phyloP scores from a whole-genome alignment of 257 asterid species.

The Osmanthus fragrans region DNA sequence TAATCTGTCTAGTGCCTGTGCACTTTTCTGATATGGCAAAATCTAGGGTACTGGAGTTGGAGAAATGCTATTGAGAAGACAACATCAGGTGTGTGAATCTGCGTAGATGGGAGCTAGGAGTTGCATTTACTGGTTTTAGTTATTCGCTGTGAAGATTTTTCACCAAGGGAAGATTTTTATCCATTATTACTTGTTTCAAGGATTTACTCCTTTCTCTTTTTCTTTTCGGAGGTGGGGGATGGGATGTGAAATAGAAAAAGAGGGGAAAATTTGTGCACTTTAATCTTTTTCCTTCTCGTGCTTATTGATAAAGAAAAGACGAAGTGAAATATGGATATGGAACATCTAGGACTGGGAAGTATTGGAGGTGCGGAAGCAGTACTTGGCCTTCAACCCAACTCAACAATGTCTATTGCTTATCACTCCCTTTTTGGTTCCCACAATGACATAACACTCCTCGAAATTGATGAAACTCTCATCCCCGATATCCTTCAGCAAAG shows the following conservation, averaged over 20 bases:
- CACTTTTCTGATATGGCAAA: constrained; percentile 1
- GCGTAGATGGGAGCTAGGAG: constrained; percentile 8
- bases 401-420: constrained; percentile 67
- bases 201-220: no score
- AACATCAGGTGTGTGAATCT: constrained; percentile 12
- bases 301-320: not conserved
- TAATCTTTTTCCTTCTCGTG: no score
- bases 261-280: no score
- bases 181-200: no score
- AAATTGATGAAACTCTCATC: constrained; percentile 78
- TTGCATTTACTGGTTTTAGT: constrained; percentile 10
- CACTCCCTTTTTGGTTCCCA: constrained; percentile 74
- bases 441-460: constrained; percentile 77
- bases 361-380: constrained; percentile 75
- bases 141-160: not conserved
- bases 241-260: no score
- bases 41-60: not conserved
- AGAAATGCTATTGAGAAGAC: not conserved
- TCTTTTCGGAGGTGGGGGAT: no score
- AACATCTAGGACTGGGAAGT: constrained; percentile 25
- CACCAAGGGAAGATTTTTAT: not conserved
- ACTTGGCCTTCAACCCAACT: constrained; percentile 58
- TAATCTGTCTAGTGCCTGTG: not conserved
- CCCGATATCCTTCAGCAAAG: constrained; percentile 75
- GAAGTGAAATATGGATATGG: constrained; percentile 37